These are phyloP conservation scores for Dryas octopetala DNA, from an alignment of 306 rosid species.

Conservation along the genomic window DNA sequence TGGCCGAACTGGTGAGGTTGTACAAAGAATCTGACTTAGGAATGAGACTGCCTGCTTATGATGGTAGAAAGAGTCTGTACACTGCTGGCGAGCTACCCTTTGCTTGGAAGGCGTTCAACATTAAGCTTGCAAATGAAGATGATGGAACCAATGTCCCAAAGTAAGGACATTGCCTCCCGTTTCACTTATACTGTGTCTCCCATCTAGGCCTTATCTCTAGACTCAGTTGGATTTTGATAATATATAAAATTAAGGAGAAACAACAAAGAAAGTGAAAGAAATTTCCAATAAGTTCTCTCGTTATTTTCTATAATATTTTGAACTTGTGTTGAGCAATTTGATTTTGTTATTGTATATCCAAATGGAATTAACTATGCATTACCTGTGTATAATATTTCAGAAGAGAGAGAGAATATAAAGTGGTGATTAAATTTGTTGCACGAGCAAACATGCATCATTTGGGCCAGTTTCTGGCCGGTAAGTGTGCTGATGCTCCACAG, in stretches of 20 bases:
- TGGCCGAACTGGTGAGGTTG: constrained; percentile 86
- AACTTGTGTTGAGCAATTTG: constrained; percentile 1
- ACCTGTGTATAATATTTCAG: constrained; percentile 39
- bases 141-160: constrained; percentile 68
- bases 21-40: constrained; percentile 86
- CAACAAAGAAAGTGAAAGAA: background rate
- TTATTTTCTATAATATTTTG: background rate
- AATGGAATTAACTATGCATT: constrained; percentile 19
- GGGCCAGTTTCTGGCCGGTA: constrained; percentile 91
- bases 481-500: constrained; percentile 89
- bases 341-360: background rate
- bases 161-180: constrained; percentile 44
- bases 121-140: constrained; percentile 75
- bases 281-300: background rate
- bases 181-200: constrained; percentile 1
- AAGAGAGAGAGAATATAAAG: constrained; percentile 73
- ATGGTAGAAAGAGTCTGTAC: constrained; percentile 93
- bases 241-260: background rate
- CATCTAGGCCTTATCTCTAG: background rate
- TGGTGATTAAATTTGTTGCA: constrained; percentile 86
- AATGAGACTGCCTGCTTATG: constrained; percentile 94
- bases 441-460: constrained; percentile 92
- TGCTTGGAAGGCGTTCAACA: constrained; percentile 76
- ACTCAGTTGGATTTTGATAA: background rate
- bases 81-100: constrained; percentile 98